A percentile compares a stretch with the other conserved stretches of the same genome.
phyloP scores from a whole-genome alignment of 2,329 filamentous ascomycete species.

The Fusarium odoratissimum region DNA sequence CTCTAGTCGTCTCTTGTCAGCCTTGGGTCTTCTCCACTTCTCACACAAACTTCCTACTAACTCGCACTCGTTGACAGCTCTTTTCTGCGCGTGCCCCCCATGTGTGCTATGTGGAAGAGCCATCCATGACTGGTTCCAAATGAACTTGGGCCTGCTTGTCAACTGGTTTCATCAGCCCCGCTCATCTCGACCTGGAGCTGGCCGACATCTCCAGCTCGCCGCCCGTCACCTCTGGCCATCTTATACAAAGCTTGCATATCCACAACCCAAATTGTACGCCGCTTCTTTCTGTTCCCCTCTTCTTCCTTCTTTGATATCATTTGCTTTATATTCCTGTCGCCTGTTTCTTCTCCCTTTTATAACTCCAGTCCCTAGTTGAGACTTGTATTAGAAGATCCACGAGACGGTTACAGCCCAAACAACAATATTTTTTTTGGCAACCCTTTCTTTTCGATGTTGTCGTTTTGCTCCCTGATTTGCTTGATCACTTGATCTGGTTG shows the following conservation, averaged over 20 bases:
- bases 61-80: constrained; percentile 50
- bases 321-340: background rate
- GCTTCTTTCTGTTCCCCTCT: constrained; percentile 34
- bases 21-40: constrained; percentile 27
- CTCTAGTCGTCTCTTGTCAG: constrained; percentile 24
- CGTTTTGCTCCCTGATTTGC: background rate
- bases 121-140: constrained; percentile 56
- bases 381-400: background rate
- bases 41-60: constrained; percentile 22
- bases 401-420: background rate
- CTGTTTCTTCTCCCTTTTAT: background rate
- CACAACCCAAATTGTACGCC: constrained; percentile 40
- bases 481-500: background rate
- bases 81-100: constrained; percentile 41
- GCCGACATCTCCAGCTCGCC: constrained; percentile 60
- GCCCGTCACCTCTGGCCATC: constrained; percentile 29
- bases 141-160: constrained; percentile 58
- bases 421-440: background rate
- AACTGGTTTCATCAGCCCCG: constrained; percentile 57
- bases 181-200: constrained; percentile 57
- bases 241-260: constrained; percentile 43
- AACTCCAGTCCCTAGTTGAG: background rate
- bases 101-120: constrained; percentile 47
- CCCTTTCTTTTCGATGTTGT: background rate
- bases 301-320: constrained; percentile 13